Percentiles rank a stretch among this genome's conserved stretches.
Conservation (phyloP, 2,329 filamentous ascomycete genomes). For the Trichoderma koningiopsis region DNA sequence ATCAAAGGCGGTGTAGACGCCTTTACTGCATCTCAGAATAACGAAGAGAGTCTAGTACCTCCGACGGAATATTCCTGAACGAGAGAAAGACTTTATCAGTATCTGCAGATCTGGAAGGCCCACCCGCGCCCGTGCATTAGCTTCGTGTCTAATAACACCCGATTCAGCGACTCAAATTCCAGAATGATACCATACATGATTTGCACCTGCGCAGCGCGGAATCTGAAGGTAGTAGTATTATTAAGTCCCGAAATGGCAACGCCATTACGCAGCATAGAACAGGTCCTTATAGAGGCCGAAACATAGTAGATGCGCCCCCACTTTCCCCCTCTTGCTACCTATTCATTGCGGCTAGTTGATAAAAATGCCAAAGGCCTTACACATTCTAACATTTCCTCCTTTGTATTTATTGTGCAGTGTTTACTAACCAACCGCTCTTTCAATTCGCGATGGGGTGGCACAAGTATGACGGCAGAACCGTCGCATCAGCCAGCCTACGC, state of each 20-base stretch:
- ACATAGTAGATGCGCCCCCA: neutral
- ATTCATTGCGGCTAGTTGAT: neutral
- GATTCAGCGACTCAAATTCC: neutral
- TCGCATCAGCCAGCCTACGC: no score
- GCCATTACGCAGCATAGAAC: neutral
- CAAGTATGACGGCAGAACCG: no score
- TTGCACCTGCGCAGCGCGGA: no score
- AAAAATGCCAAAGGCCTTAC: neutral
- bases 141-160: neutral
- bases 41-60: neutral
- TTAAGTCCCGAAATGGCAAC: rapidly evolving
- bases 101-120: neutral
- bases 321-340: neutral
- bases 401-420: neutral
- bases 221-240: neutral
- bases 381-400: neutral
- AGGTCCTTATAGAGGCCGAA: neutral
- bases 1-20: conserved; percentile 3
- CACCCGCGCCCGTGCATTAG: neutral
- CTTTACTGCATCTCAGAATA: neutral
- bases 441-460: neutral
- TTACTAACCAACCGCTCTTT: neutral
- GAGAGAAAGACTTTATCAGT: neutral
- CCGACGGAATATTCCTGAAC: neutral
- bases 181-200: neutral